phyloP scores from a whole-genome alignment of 2,329 filamentous ascomycete species.

The Exophiala spinifera region DNA sequence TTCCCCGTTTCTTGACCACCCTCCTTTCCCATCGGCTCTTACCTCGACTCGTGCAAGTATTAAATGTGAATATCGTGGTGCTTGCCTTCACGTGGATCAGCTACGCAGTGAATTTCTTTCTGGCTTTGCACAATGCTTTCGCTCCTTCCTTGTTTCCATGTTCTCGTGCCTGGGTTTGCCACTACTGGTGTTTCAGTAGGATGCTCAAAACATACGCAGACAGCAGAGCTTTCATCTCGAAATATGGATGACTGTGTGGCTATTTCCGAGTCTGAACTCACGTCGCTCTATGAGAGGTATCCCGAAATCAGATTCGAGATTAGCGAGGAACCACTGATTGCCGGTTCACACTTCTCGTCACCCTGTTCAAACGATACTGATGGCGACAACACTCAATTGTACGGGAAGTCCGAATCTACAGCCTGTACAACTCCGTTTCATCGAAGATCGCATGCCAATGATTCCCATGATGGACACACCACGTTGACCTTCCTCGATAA shows the following conservation, averaged over 20 bases:
- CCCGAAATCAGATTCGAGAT: constrained; percentile 27
- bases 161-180: too few relatives aligned
- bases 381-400: constrained; percentile 11
- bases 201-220: not conserved
- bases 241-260: constrained; percentile 8
- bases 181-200: not conserved
- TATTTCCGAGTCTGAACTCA: constrained; percentile 14
- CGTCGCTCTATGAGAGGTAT: constrained; percentile 21
- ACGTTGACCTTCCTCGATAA: constrained; percentile 8
- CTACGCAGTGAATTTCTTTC: not conserved
- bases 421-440: constrained; percentile 21
- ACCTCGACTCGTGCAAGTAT: constrained; percentile 2
- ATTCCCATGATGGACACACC: not conserved
- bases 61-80: too few relatives aligned
- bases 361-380: constrained; percentile 19
- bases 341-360: constrained; percentile 16
- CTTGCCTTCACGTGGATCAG: not conserved
- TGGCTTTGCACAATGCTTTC: not conserved
- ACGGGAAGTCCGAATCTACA: constrained; percentile 13
- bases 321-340: not conserved
- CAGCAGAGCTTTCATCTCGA: not conserved
- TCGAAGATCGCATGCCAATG: not conserved
- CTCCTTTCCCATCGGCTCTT: not conserved
- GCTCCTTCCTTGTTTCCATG: too few relatives aligned
- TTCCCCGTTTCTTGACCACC: not conserved